Evolutionary conservation across 257 asterid genomes (phyloP).

Genomic region (Vinca minor): DNA sequence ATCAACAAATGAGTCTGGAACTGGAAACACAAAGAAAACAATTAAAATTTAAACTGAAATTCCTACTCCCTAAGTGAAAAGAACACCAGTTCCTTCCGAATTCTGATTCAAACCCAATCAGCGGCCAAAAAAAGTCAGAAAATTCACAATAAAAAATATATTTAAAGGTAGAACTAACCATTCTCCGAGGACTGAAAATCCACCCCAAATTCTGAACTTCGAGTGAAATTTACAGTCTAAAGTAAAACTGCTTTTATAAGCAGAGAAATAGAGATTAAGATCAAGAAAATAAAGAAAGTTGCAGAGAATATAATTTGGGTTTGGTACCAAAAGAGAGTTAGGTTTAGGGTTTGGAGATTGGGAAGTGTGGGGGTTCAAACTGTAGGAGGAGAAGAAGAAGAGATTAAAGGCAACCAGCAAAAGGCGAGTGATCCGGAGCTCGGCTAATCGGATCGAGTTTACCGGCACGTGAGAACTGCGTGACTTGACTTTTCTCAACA

Average conservation of each 20-base stretch:
- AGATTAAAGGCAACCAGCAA: too few relatives aligned
- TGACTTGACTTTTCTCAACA: too few relatives aligned
- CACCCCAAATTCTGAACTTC: constrained; percentile 6
- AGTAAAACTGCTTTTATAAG: neutral
- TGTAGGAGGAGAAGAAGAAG: neutral
- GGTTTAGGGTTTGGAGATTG: neutral
- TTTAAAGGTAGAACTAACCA: constrained; percentile 17
- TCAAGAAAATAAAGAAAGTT: neutral
- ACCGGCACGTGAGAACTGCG: too few relatives aligned
- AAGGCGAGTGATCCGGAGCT: too few relatives aligned
- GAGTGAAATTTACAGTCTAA: neutral
- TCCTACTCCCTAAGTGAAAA: too few relatives aligned
- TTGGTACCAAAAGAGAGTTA: neutral
- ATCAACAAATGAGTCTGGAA: too few relatives aligned
- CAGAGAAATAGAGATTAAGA: neutral
- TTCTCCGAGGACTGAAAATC: constrained; percentile 2
- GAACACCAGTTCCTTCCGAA: neutral
- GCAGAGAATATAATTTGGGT: neutral
- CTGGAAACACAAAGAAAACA: too few relatives aligned
- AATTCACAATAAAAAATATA: neutral
- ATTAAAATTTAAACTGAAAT: too few relatives aligned
- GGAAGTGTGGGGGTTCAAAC: neutral
- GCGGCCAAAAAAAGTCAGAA: neutral
- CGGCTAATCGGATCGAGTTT: too few relatives aligned
- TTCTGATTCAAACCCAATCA: neutral